phyloP scores from a whole-genome alignment of 2,329 filamentous ascomycete species.

The Microsporum audouinii region DNA sequence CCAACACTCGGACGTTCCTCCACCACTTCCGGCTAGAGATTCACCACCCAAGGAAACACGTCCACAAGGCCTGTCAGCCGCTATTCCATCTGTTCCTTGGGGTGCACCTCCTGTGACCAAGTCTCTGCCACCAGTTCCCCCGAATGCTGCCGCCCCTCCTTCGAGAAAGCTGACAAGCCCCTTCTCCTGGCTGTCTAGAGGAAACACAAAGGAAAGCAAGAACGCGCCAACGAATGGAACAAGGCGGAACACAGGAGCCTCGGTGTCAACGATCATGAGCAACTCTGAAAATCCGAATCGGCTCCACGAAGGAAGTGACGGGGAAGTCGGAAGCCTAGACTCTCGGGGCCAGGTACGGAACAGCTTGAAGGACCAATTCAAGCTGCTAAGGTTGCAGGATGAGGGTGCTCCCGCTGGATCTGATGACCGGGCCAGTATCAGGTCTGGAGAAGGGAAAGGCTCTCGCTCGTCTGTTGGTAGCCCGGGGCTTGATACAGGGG shows the following conservation, averaged over 20 bases:
- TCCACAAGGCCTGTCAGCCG: slow-evolving; percentile 53
- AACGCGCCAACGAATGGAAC: slow-evolving; percentile 40
- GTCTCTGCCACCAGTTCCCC: slow-evolving; percentile 28
- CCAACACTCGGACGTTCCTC: slow-evolving; percentile 11
- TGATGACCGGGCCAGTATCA: slow-evolving; percentile 44
- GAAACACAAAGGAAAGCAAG: slow-evolving; percentile 46
- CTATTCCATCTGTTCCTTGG: slow-evolving; percentile 63
- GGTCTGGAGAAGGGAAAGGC: slow-evolving; percentile 32
- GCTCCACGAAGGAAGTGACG: slow-evolving; percentile 56
- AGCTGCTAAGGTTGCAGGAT: slow-evolving; percentile 61
- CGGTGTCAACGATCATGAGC: slow-evolving; percentile 64
- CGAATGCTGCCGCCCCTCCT: slow-evolving; percentile 25
- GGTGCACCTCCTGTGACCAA: slow-evolving; percentile 44
- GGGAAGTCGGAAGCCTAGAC: slow-evolving; percentile 39
- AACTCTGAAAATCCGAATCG: slow-evolving; percentile 68
- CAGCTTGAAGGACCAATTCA: slow-evolving; percentile 68
- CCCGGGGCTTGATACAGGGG: slow-evolving; percentile 39
- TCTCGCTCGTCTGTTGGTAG: slow-evolving; percentile 35
- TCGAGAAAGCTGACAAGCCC: slow-evolving; percentile 69
- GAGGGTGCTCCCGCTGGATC: slow-evolving; percentile 50
- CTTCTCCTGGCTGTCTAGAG: slow-evolving; percentile 75
- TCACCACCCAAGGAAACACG: slow-evolving; percentile 25
- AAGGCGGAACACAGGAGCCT: slow-evolving; percentile 67
- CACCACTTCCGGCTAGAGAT: slow-evolving; percentile 26
- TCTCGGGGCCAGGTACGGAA: slow-evolving; percentile 43